Conservation (phyloP, 441 rosid genomes). For the Erodium texanum region DNA sequence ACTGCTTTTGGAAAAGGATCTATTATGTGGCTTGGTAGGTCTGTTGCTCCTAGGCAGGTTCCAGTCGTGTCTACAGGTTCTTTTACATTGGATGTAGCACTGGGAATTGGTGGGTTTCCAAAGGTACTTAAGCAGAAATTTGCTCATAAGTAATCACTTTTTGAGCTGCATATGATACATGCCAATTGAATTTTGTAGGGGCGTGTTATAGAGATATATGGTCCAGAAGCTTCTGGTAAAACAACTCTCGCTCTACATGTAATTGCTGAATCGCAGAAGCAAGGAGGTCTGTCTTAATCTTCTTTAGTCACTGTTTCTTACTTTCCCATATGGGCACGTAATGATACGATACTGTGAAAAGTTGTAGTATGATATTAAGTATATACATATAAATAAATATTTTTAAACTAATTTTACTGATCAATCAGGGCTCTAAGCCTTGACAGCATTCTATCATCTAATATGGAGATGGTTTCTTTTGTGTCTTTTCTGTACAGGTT, state of each 20-base stretch:
- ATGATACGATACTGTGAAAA: background rate
- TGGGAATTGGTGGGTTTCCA: slow-evolving; percentile 92
- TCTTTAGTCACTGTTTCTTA: background rate
- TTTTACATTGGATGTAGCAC: slow-evolving; percentile 69
- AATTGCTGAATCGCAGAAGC: slow-evolving; percentile 93
- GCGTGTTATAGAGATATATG: slow-evolving; percentile 92
- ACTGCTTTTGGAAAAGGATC: slow-evolving; percentile 77
- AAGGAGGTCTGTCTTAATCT: slow-evolving; percentile 57
- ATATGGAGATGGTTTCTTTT: slow-evolving; percentile 9
- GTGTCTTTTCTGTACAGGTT: slow-evolving; percentile 39
- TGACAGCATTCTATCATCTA: background rate
- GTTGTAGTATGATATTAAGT: background rate
- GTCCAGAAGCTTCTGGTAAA: slow-evolving; percentile 98
- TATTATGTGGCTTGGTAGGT: slow-evolving; percentile 91
- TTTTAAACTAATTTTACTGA: background rate
- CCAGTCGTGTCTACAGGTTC: slow-evolving; percentile 84
- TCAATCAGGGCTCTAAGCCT: background rate
- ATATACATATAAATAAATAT: background rate
- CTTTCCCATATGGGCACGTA: background rate
- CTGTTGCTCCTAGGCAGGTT: slow-evolving; percentile 49
- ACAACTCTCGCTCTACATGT: slow-evolving; percentile 92
- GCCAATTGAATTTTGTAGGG: slow-evolving; percentile 43
- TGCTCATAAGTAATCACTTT: background rate
- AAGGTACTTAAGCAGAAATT: slow-evolving; percentile 38
- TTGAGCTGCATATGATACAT: slow-evolving; percentile 20